Conservation (phyloP, 768 basidiomycete genomes). For the Tephrocybe sp. region DNA sequence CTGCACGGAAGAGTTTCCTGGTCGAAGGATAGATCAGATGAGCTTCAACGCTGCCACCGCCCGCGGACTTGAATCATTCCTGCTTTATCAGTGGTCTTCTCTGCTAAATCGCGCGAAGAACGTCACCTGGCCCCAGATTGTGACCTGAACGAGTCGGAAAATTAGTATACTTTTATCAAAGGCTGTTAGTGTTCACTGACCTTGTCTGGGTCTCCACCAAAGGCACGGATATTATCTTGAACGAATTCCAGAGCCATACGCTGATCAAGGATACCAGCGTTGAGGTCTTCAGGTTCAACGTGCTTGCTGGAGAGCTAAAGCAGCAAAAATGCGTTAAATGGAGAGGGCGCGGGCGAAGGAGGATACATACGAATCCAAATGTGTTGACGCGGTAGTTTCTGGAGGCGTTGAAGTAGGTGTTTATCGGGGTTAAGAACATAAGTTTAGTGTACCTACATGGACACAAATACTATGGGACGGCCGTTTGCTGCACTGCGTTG, state of each 20-base stretch:
- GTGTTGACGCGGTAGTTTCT: constrained; percentile 60
- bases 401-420: neutral
- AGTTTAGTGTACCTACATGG: constrained; percentile 32
- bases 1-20: constrained; percentile 45
- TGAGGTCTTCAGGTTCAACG: constrained; percentile 47
- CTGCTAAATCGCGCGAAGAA: neutral
- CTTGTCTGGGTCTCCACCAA: constrained; percentile 62
- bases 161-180: no score
- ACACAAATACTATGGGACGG: constrained; percentile 59
- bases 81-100: neutral
- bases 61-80: constrained; percentile 43
- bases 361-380: constrained; percentile 48
- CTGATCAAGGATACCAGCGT: constrained; percentile 62
- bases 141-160: constrained; percentile 34
- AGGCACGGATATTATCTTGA: constrained; percentile 61
- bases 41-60: constrained; percentile 47
- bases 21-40: constrained; percentile 43
- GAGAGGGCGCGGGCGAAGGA: neutral
- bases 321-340: neutral
- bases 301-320: constrained; percentile 43
- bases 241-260: constrained; percentile 55
- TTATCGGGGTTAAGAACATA: neutral
- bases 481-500: constrained; percentile 41
- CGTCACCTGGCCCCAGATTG: constrained; percentile 44
- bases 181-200: no score